Base-by-base conservation (phyloP, 495 filamentous ascomycete genomes). In the Neurospora sp. region DNA sequence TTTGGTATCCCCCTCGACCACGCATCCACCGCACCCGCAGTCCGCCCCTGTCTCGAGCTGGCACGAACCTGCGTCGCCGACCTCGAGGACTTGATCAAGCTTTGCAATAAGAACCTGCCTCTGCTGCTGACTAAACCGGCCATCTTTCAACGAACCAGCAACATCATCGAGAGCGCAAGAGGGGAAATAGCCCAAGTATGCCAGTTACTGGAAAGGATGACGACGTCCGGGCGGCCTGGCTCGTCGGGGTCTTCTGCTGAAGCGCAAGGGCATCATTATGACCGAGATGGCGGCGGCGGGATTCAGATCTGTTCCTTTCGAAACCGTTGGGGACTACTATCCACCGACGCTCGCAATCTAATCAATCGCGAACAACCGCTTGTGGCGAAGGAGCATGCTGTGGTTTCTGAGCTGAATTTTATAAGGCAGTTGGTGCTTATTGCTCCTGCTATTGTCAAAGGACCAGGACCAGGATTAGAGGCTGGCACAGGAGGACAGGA, bases 341-440 rank as follows among this genome's bases (percentile, higher is more conserved):
- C 70, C n/a, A 71, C 75, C 5, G 75, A 71, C 3, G 45, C 70
- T 10, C 69, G 53, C 22, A 31, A 61, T 12, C 12, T 61, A 12
- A 16, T 75, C 12, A 45, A 10, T 1, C 48, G n/a, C 70, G 38
- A 74, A 20, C 72, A 75, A 39, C 75, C 74, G 9, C 71, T 72
- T 10, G 65, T 77, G 7, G 69, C 72, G 37, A 61, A 53, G 9
- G 74, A 75, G 27, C 72, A 77, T 31, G 53, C 72, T 1, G 70
- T 77, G 31, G 38, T 77, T 42, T 39, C 40, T 0, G 88, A 89
- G 76, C 84, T 87, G 3, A 88, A 84, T 48, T 83, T 88, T 10
- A 83, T 87, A 69, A 76, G 88, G 53, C 85, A 86, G 9, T 85
- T 86, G 20, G 81, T 88, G 9, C 80, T 89, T 31, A 85, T 87